Percentiles rank a stretch among this genome's conserved stretches.
phyloP scores from a whole-genome alignment of 2,329 filamentous ascomycete genomes.

The Fusarium denticulatum region DNA sequence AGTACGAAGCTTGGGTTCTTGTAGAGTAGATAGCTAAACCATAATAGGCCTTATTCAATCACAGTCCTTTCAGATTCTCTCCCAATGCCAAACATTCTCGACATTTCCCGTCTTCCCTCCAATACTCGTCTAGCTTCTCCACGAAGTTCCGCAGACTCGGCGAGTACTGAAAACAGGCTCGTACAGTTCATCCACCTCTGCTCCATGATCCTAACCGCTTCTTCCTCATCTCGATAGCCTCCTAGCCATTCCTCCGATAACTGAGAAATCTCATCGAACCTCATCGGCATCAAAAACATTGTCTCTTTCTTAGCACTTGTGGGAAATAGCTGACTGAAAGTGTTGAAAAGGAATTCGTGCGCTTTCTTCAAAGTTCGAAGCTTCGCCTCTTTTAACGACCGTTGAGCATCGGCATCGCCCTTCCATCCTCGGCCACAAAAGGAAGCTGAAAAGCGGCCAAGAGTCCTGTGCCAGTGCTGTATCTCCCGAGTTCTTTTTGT shows the following conservation, averaged over 20 bases:
- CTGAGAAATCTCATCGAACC: background rate
- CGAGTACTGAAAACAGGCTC: background rate
- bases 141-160: background rate
- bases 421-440: background rate
- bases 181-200: background rate
- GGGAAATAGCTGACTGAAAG: background rate
- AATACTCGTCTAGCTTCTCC: background rate
- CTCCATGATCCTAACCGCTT: background rate
- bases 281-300: background rate
- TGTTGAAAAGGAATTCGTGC: background rate
- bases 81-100: conserved; percentile 5
- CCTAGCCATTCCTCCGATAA: conserved; percentile 3
- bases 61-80: conserved; percentile 8
- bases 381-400: background rate
- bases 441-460: background rate
- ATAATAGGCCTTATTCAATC: background rate
- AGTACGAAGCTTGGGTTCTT: no score
- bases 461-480: background rate
- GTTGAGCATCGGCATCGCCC: background rate
- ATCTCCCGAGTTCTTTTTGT: background rate
- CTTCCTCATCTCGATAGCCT: background rate
- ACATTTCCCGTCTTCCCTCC: background rate
- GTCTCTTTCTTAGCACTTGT: background rate
- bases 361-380: background rate
- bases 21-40: no score